A percentile compares a stretch with the other conserved stretches of the same genome.
Evolutionary conservation across 768 basidiomycete genomes (phyloP).

Genomic region (Termitomyces sp.): DNA sequence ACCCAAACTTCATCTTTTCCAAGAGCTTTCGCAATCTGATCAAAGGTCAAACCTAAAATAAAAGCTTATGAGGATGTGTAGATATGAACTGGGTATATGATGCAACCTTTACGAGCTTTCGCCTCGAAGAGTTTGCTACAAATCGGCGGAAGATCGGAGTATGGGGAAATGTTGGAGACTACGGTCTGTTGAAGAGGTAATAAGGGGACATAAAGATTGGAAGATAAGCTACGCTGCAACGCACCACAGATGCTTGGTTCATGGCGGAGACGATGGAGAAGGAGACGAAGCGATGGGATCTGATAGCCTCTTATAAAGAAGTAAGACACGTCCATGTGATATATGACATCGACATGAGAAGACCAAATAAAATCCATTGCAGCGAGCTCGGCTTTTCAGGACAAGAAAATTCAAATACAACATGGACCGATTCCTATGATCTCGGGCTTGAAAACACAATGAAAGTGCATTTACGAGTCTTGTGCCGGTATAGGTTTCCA

Average conservation of each 20-base stretch:
- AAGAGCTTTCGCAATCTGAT: slow-evolving; percentile 57
- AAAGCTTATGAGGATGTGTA: background rate
- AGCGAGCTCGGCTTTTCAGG: background rate
- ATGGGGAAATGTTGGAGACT: slow-evolving; percentile 37
- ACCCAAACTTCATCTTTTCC: slow-evolving; percentile 79
- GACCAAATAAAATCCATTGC: background rate
- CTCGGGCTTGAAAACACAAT: background rate
- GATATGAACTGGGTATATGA: background rate
- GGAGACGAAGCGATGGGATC: background rate
- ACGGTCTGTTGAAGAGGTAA: slow-evolving; percentile 26
- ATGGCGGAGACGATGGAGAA: slow-evolving; percentile 19
- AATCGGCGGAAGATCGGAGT: slow-evolving; percentile 47
- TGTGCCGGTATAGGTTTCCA: slow-evolving; percentile 58
- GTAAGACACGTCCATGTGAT: slow-evolving; percentile 9
- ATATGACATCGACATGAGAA: slow-evolving; percentile 12
- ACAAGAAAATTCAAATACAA: background rate
- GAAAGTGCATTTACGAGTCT: slow-evolving; percentile 15
- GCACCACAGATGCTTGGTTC: slow-evolving; percentile 24
- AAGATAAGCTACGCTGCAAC: background rate
- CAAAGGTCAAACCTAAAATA: slow-evolving; percentile 60
- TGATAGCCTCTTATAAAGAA: slow-evolving; percentile 7
- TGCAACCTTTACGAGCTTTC: slow-evolving; percentile 58
- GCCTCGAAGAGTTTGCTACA: slow-evolving; percentile 51
- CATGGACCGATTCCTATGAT: background rate
- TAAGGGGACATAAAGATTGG: background rate